Base-by-base conservation (phyloP, 371 early-diverging fungal genomes). In the Synchytrium microbalum region DNA sequence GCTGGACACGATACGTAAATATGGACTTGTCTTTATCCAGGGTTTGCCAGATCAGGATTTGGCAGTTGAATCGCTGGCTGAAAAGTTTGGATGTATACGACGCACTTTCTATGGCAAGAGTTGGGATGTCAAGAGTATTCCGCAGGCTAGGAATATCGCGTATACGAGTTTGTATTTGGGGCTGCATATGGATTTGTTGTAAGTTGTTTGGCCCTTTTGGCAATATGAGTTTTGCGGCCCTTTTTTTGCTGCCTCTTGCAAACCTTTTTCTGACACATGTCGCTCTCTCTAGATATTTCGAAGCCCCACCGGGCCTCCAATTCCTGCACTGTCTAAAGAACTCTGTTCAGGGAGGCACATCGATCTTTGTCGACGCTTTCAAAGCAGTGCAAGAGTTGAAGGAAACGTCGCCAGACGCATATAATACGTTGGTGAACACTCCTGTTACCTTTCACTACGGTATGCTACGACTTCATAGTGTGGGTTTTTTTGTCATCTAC, bases 131-230 rank as follows among this genome's bases (percentile, higher is more conserved):
- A 86, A 85, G 69, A 88, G 83, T 33, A 78, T 86, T 5, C 86
- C 86, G 2, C 75, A 89, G 54, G 86, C 91, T 19, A 87, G 83
- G 65, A 93, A 93, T 72, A 89, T 93, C 69, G 94, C 94, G 13
- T 93, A 93, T 66, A 92, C 94, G 0, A 78, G 79, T 62, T 72
- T 92, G 30, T 83, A 86, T 65, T 80, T 93, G 16, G 92, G 91
- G 1, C 83, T 91, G 61, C 94, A 93, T 70, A 93, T 93, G 94
- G 94, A 93, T 80, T 76, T 93, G 59, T 76, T 92, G 92, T 90
- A 82, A 75, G 82, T 67, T 3, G 24, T 60, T 64, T 26, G n/a
- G 31, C 24, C 73, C 25, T 72, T n/a, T n/a, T n/a, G 23, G 16
- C 13, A 19, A 64, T 59, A 46, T 19, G 23, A 2, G 28, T 63